Conservation (phyloP, 2,329 filamentous ascomycete species). For the Corynespora cassiicola region DNA sequence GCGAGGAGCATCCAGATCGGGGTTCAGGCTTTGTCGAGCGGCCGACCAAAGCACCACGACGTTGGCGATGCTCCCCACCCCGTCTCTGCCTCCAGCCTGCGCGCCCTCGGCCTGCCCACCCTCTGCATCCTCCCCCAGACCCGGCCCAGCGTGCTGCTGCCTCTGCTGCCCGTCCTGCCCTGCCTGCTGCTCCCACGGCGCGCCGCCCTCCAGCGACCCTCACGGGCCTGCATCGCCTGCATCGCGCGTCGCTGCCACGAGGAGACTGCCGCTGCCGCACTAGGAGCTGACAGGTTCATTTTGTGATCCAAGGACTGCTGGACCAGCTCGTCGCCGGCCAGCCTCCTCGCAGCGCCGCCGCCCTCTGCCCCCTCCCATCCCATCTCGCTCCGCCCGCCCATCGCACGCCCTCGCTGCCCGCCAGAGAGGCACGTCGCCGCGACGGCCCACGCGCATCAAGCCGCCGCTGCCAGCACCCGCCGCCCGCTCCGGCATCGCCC, state of each 20-base stretch:
- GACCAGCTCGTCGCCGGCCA: slow-evolving; percentile 7
- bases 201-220: slow-evolving; percentile 21
- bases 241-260: slow-evolving; percentile 22
- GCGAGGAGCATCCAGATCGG: slow-evolving; percentile 17
- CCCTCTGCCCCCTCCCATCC: slow-evolving; percentile 14
- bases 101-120: slow-evolving; percentile 2
- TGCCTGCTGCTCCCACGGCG: slow-evolving; percentile 13
- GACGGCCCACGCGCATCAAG: slow-evolving; percentile 19
- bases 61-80: slow-evolving; percentile 7
- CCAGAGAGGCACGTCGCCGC: slow-evolving; percentile 20
- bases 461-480: neutral
- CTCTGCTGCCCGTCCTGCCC: slow-evolving; percentile 3
- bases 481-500: slow-evolving; percentile 10
- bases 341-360: slow-evolving; percentile 19
- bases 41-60: slow-evolving; percentile 6
- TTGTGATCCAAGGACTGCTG: slow-evolving; percentile 16
- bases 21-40: slow-evolving; percentile 20
- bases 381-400: slow-evolving; percentile 15
- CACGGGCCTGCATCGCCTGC: slow-evolving; percentile 26
- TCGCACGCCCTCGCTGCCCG: too few relatives aligned
- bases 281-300: slow-evolving; percentile 31
- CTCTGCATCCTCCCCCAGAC: slow-evolving; percentile 7
- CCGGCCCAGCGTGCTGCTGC: neutral
- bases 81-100: too few relatives aligned
- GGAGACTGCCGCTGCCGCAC: slow-evolving; percentile 30